Evolutionary conservation across 1,284 basidiomycete genomes (phyloP).

Genomic region (Rhodotorula sp.): DNA sequence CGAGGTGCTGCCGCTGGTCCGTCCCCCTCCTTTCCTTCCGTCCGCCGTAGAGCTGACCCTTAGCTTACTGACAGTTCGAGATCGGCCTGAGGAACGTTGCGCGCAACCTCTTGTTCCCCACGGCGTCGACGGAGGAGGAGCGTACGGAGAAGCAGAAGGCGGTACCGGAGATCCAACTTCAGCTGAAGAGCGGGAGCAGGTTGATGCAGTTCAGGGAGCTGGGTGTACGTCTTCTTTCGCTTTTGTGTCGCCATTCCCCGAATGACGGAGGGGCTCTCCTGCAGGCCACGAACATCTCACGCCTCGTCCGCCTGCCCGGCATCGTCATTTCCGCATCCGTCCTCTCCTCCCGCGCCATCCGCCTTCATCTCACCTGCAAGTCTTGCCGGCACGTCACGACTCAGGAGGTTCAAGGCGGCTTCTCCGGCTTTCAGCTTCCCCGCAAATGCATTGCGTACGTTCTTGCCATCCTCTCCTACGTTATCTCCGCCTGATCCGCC

Average conservation of each 20-base stretch:
- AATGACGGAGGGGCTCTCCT: background rate
- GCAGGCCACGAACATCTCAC: slow-evolving; percentile 86
- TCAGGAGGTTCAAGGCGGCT: slow-evolving; percentile 75
- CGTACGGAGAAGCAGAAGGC: slow-evolving; percentile 55
- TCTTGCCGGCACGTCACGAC: slow-evolving; percentile 81
- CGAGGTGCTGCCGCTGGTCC: slow-evolving; percentile 83
- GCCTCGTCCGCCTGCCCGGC: slow-evolving; percentile 92
- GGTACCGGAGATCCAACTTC: slow-evolving; percentile 85
- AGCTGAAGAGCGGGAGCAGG: slow-evolving; percentile 83
- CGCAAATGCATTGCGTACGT: slow-evolving; percentile 74
- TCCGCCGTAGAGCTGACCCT: background rate
- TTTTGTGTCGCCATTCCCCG: background rate
- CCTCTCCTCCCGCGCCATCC: slow-evolving; percentile 87
- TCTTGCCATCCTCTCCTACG: background rate
- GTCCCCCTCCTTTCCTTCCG: slow-evolving; percentile 38
- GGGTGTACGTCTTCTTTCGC: slow-evolving; percentile 56
- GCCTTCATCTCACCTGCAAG: slow-evolving; percentile 89
- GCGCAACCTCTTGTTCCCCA: slow-evolving; percentile 65
- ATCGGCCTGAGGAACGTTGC: slow-evolving; percentile 80
- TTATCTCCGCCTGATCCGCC: background rate
- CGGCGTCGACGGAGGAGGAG: slow-evolving; percentile 43
- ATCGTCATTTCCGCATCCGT: slow-evolving; percentile 98
- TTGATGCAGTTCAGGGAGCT: slow-evolving; percentile 92
- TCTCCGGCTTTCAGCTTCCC: slow-evolving; percentile 85
- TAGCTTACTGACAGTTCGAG: slow-evolving; percentile 67